Evolutionary conservation across 75 land plant genomes (phyloP).

Genomic region (Adiantum capillusveneris): DNA sequence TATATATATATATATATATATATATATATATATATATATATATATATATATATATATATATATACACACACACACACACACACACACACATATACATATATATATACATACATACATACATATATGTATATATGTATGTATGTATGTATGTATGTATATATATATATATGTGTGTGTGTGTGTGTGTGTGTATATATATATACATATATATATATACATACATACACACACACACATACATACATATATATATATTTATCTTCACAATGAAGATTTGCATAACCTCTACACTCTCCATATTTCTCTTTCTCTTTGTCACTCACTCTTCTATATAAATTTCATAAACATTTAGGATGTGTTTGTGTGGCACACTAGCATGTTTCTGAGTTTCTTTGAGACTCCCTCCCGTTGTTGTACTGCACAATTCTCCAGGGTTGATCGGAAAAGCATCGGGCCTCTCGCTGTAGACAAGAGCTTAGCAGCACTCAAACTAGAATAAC

Average conservation of each 20-base stretch:
- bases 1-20: constrained; percentile 7
- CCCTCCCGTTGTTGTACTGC: too few relatives aligned
- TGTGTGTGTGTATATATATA: not conserved
- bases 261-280: too few relatives aligned
- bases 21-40: constrained; percentile 1
- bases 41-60: not conserved
- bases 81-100: not conserved
- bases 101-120: constrained; percentile 1
- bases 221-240: constrained; percentile 2
- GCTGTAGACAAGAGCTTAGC: too few relatives aligned
- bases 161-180: not conserved
- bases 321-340: too few relatives aligned
- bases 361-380: too few relatives aligned
- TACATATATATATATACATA: not conserved
- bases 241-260: not conserved
- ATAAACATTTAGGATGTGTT: too few relatives aligned
- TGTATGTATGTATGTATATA: not conserved
- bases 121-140: constrained; percentile 1
- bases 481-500: too few relatives aligned
- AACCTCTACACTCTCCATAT: too few relatives aligned
- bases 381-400: too few relatives aligned
- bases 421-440: too few relatives aligned
- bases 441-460: too few relatives aligned
- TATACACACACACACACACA: not conserved
- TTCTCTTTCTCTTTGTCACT: too few relatives aligned